phyloP scores from a whole-genome alignment of 176 grass and related monocot genomes.

The Triticum aestivum region IWGSC_CS_RefSeq_v2.1 NC_057803.1:605012254-605012753 shows the following conservation, averaged over 20 bases:
- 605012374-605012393: too few relatives aligned
- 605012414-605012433: too few relatives aligned
- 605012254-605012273: too few relatives aligned
- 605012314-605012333: too few relatives aligned
- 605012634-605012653: slow-evolving; percentile 31
- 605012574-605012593: slow-evolving; percentile 60
- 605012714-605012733: background rate
- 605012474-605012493: slow-evolving; percentile 81
- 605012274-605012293: too few relatives aligned
- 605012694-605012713: background rate
- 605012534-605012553: slow-evolving; percentile 62
- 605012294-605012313: too few relatives aligned
- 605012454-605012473: too few relatives aligned
- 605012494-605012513: slow-evolving; percentile 58
- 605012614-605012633: slow-evolving; percentile 34
- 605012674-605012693: slow-evolving; percentile 4
- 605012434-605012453: too few relatives aligned
- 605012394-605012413: too few relatives aligned
- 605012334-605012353: too few relatives aligned
- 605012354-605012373: too few relatives aligned
- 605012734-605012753: background rate
- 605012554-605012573: slow-evolving; percentile 52
- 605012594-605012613: background rate
- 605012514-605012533: slow-evolving; percentile 72
- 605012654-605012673: background rate